phyloP scores from a whole-genome alignment of 129 eudicot genomes.

The Flaveria brownii region DNA sequence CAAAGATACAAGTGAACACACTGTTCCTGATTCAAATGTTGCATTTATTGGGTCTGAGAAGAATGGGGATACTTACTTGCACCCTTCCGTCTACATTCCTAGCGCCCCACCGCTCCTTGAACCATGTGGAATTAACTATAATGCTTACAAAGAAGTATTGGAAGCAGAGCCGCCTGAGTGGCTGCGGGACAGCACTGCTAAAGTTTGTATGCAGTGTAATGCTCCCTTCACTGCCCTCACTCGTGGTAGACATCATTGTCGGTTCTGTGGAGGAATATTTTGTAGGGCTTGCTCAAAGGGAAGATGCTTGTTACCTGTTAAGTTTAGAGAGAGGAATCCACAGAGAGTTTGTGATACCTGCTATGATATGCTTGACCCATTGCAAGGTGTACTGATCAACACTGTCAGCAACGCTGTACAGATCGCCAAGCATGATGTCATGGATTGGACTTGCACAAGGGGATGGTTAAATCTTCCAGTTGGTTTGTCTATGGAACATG shows the following conservation, averaged over 20 bases:
- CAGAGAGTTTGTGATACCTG: constrained; percentile 98
- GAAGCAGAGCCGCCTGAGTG: constrained; percentile 98
- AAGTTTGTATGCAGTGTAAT: constrained; percentile 87
- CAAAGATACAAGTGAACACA: constrained; percentile 40
- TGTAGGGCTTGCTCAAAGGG: constrained; percentile 91
- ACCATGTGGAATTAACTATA: constrained; percentile 53
- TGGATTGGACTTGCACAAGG: constrained; percentile 96
- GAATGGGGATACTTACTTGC: constrained; percentile 77
- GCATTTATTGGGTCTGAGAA: constrained; percentile 75
- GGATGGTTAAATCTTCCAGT: constrained; percentile 97
- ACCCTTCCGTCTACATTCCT: constrained; percentile 84
- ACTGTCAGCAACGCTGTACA: constrained; percentile 96
- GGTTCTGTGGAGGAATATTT: constrained; percentile 95
- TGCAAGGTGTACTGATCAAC: constrained; percentile 88
- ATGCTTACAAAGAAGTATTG: constrained; percentile 76
- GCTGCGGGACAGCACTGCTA: constrained; percentile 87
- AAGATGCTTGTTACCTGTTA: constrained; percentile 88
- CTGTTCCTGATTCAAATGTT: constrained; percentile 49
- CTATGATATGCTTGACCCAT: constrained; percentile 93
- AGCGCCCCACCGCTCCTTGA: constrained; percentile 95
- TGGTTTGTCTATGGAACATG: constrained; percentile 96
- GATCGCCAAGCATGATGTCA: constrained; percentile 92
- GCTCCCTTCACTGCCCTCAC: constrained; percentile 92
- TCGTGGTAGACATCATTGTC: constrained; percentile 98
- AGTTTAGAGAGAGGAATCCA: constrained; percentile 93